A percentile compares a stretch with the other conserved stretches of the same genome.
Conservation (phyloP, 2,329 filamentous ascomycete genomes). For the Colletotrichum shisoi region DNA sequence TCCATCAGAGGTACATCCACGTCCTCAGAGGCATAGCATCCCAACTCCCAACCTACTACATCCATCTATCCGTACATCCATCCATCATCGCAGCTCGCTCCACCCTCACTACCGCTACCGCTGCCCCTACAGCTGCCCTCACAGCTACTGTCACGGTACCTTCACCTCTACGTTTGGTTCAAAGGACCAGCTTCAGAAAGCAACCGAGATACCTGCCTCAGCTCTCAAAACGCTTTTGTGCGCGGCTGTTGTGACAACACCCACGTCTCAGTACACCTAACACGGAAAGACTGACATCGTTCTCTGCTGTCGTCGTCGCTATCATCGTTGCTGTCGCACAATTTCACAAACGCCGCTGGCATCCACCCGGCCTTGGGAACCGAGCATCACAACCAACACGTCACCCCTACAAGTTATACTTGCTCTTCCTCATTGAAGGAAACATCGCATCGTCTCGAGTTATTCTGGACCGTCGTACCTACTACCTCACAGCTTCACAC, state of each 20-base stretch:
- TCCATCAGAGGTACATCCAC: constrained; percentile 51
- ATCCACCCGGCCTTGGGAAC: neutral
- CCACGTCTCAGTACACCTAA: neutral
- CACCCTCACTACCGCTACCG: constrained; percentile 16
- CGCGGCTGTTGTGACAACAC: neutral
- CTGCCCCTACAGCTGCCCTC: neutral
- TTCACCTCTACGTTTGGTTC: neutral
- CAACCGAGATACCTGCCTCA: neutral
- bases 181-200: neutral
- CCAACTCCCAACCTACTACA: constrained; percentile 28
- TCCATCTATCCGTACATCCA: neutral
- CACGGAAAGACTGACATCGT: neutral
- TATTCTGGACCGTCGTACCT: neutral
- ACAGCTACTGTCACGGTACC: constrained; percentile 4
- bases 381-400: neutral
- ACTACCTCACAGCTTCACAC: neutral
- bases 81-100: constrained; percentile 22
- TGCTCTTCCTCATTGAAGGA: neutral
- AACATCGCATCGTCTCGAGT: neutral
- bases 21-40: constrained; percentile 29
- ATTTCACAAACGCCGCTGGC: neutral
- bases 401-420: neutral
- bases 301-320: neutral
- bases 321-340: neutral
- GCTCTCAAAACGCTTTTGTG: neutral